Base-by-base conservation (phyloP, 202 grass and related monocot species). In the Digitaria exilis region DNA sequence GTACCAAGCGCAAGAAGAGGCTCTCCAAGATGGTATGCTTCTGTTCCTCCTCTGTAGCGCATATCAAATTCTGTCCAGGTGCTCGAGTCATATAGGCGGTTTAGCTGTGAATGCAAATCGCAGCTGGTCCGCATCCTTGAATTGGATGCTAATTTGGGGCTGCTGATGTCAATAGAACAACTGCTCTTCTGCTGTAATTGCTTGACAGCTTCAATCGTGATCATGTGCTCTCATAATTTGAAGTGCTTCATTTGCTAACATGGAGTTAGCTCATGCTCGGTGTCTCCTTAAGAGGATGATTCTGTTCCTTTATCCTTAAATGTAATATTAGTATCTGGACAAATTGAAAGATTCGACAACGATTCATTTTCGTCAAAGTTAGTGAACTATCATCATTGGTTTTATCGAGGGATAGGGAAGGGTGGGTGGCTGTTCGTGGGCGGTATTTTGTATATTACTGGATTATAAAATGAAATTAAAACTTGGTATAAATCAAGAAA, bases 1-100 rank as follows among this genome's bases (percentile, higher is more conserved):
- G 91, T 80, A 93, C 90, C 80, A 98, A 98, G 79, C 90, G 96
- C 80, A 89, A 84, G 82, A 94, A 94, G 58, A 90, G 96, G 76
- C 90, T 98, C 65, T 95, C 92, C 76, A 95, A 95, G 88, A 88
- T 92, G 91, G 96, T 98, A 89, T 6, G 50, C 34, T 73, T 41
- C 51, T 67, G 46, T 34, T 15, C 60, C 39, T 7, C 50, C n/a
- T n/a, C 10, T 49, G 1, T 58, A 48, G 14, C 19, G 51, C 39
- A 9, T 34, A 35, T 24, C 60, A 48, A 51, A 50, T 65, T 61
- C 37, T 46, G 3, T 41, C 51, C 30, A 14, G 25, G 13, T 50
- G 71, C 50, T 55, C 7, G 1, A 43, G 25, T 31, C 15, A 0
- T 50, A 25, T 31, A 66, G 15, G n/a, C 18, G n/a, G 7, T 55